A percentile compares a stretch with the other conserved stretches of the same genome.
Conservation (phyloP, 148 eudicot species). For the Amaranthus hypochondriacus region DNA sequence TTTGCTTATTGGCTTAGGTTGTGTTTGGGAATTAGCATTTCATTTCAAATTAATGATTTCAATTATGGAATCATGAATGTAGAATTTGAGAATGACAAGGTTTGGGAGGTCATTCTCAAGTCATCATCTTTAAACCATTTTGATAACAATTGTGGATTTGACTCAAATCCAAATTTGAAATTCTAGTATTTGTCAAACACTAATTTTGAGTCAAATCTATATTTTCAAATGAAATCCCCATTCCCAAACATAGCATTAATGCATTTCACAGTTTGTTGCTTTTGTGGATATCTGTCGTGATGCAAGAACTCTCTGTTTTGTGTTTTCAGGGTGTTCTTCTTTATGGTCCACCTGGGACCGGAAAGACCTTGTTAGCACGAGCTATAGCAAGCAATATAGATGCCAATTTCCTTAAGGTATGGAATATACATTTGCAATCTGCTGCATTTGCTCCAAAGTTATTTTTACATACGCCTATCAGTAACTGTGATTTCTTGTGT, state of each 20-base stretch:
- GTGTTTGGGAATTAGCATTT: too few relatives aligned
- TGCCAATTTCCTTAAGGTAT: conserved; percentile 92
- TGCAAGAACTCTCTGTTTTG: background rate
- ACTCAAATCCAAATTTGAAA: too few relatives aligned
- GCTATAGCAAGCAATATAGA: conserved; percentile 98
- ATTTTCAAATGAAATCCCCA: too few relatives aligned
- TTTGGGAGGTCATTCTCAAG: too few relatives aligned
- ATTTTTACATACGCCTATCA: background rate
- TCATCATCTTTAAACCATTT: too few relatives aligned
- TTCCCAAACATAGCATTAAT: too few relatives aligned
- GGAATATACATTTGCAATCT: background rate
- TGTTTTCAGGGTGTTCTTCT: conserved; percentile 88
- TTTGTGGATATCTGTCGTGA: background rate
- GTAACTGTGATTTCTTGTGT: conserved; percentile 3
- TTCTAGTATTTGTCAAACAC: too few relatives aligned
- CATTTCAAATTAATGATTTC: too few relatives aligned
- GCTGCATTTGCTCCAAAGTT: background rate
- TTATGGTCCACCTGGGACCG: conserved; percentile 99
- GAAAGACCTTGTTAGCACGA: conserved; percentile 91
- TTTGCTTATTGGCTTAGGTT: background rate
- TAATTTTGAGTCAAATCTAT: too few relatives aligned
- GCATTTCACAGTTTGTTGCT: background rate
- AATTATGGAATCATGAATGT: too few relatives aligned
- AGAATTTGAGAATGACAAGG: too few relatives aligned
- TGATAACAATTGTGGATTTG: too few relatives aligned